Evolutionary conservation across 768 basidiomycete species (phyloP).

Genomic region (Suillus decipiens): DNA sequence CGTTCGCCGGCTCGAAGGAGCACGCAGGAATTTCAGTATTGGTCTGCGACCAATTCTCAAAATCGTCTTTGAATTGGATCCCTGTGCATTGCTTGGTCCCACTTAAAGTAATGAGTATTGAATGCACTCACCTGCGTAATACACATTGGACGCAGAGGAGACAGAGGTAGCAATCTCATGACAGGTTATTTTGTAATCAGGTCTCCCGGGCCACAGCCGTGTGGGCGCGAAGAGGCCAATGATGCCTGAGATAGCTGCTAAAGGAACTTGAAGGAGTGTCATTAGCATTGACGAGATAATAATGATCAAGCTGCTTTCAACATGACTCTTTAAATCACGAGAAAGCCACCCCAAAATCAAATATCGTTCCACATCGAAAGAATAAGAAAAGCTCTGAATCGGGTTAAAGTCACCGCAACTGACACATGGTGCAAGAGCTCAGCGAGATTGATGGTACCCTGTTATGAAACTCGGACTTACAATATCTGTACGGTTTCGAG

Average conservation of each 20-base stretch:
- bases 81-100: slow-evolving; percentile 7
- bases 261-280: neutral
- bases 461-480: no score
- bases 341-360: neutral
- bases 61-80: slow-evolving; percentile 45
- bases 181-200: slow-evolving; percentile 26
- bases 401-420: no score
- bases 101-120: neutral
- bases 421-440: no score
- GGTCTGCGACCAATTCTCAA: slow-evolving; percentile 53
- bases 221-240: neutral
- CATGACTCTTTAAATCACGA: neutral
- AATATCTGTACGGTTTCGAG: no score
- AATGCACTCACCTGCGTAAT: slow-evolving; percentile 37
- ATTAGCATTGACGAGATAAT: neutral
- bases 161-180: slow-evolving; percentile 37
- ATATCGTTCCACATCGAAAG: no score
- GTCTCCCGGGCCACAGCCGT: neutral
- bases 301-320: neutral
- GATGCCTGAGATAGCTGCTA: neutral
- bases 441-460: no score
- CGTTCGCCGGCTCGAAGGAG: slow-evolving; percentile 58
- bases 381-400: no score
- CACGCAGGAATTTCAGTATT: slow-evolving; percentile 49
- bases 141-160: slow-evolving; percentile 48